Evolutionary conservation across 768 basidiomycete species (phyloP), one percentile per base, ranked within the genome.

Genomic region (Boletus edulis): DNA sequence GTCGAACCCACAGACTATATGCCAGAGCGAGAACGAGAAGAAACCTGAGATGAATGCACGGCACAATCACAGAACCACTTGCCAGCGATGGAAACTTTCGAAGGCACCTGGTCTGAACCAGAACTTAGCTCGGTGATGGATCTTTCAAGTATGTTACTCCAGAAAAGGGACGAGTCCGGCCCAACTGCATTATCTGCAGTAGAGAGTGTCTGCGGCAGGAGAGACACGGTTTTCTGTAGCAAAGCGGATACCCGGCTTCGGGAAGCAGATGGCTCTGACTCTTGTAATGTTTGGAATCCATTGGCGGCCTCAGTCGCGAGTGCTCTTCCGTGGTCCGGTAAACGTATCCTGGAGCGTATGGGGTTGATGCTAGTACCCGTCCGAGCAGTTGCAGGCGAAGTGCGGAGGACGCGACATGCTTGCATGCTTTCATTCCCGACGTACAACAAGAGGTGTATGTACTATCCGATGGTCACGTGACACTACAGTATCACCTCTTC

Each of bases 1-100:
- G 66, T 85, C 82, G 48, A 79, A 61, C 13, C 82, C 80, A 62
- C 77, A 81, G 13, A 91, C 89, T 89, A 27, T 2, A 17, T 43
- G 49, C 24, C 18, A 39, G 17, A 38, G 24, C 13, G 42, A 12
- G n/a, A n/a, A n/a, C n/a, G n/a, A n/a, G n/a, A n/a, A n/a, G 27
- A n/a, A 48, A 51, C 22, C 35, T 29, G 43, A 38, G 8, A 40
- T 57, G 41, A 51, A 53, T 52, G 52, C 11, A 46, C 9, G 17
- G 18, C 20, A 44, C n/a, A 5, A 46, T 52, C 29, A 41, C 39
- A 27, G 22, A 42, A 39, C 37, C 12, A 67, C 82, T 58, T 54
- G 83, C 85, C 79, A 42, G 74, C 74, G 50, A 87, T 67, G 38
- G 76, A 78, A 37, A 76, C 78, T 40, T 75, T 73, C 39, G 67